A percentile compares a stretch with the other conserved stretches of the same genome.
These are phyloP conservation scores for Clonostachys rosea DNA, from an alignment of 2,329 filamentous ascomycete species.

Conservation along the genomic window DNA sequence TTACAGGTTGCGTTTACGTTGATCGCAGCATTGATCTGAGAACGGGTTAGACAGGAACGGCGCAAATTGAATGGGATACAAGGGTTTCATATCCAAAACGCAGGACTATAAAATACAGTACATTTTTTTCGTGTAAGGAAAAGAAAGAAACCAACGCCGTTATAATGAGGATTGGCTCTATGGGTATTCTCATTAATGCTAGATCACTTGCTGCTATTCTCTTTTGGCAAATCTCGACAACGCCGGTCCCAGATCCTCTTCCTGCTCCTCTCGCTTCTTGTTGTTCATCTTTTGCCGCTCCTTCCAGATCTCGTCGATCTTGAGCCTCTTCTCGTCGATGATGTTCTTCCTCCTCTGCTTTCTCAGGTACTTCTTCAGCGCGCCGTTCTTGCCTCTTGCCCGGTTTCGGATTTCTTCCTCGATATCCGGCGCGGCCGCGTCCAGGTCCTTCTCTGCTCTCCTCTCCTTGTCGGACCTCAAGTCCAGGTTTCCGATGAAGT, in stretches of 20 bases:
- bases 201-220: conserved; percentile 28
- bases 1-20: background rate
- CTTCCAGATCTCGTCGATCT: conserved; percentile 77
- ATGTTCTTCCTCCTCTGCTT: conserved; percentile 93
- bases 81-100: too few species aligned
- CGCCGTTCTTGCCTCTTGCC: conserved; percentile 84
- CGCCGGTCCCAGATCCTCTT: conserved; percentile 77
- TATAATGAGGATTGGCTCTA: too few species aligned
- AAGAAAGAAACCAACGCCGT: too few species aligned
- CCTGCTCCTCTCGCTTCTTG: conserved; percentile 56
- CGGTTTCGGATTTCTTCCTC: conserved; percentile 67
- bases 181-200: too few species aligned
- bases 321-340: conserved; percentile 89
- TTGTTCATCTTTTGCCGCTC: conserved; percentile 64
- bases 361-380: conserved; percentile 79
- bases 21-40: background rate
- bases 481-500: conserved; percentile 87
- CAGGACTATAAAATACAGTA: too few species aligned
- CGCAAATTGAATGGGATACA: too few species aligned
- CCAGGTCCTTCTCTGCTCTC: conserved; percentile 73
- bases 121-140: too few species aligned
- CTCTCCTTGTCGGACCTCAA: conserved; percentile 73
- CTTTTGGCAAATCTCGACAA: conserved; percentile 80
- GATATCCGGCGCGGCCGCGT: conserved; percentile 56
- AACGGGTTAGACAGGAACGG: background rate